Conservation (phyloP, 1,284 basidiomycete species). For the Neotropicomus parvogracilis region DNA sequence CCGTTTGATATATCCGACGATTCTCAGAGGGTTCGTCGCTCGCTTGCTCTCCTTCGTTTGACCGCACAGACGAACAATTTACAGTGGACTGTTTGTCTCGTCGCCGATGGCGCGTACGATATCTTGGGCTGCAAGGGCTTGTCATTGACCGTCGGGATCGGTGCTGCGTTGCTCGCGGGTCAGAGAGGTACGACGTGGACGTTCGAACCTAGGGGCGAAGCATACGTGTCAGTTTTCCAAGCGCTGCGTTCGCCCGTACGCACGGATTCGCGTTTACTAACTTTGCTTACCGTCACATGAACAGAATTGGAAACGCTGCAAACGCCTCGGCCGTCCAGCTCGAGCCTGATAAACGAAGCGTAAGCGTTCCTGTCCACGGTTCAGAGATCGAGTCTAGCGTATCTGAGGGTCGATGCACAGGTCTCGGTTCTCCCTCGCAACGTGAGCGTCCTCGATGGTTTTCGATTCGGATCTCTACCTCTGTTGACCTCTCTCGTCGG, state of each 20-base stretch:
- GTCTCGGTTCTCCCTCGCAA: conserved; percentile 61
- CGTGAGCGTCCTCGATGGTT: background rate
- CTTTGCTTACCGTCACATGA: background rate
- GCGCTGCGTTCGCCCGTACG: no score
- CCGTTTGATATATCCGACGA: background rate
- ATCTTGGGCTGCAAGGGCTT: background rate
- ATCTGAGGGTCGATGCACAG: no score
- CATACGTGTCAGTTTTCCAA: background rate
- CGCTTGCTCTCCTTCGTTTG: background rate
- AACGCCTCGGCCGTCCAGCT: background rate
- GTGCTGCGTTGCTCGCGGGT: background rate
- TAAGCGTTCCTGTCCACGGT: no score
- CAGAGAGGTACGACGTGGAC: background rate
- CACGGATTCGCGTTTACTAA: no score
- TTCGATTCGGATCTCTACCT: background rate
- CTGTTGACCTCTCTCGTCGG: background rate
- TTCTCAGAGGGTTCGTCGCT: background rate
- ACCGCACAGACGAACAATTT: background rate
- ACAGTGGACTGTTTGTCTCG: background rate
- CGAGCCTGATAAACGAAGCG: background rate
- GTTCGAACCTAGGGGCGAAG: background rate
- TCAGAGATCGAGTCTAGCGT: no score
- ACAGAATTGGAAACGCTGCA: conserved; percentile 1
- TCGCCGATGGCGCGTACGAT: background rate
- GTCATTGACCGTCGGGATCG: background rate